Conservation (phyloP, 208 protist species). For the Acanthamoeba quina region DNA sequence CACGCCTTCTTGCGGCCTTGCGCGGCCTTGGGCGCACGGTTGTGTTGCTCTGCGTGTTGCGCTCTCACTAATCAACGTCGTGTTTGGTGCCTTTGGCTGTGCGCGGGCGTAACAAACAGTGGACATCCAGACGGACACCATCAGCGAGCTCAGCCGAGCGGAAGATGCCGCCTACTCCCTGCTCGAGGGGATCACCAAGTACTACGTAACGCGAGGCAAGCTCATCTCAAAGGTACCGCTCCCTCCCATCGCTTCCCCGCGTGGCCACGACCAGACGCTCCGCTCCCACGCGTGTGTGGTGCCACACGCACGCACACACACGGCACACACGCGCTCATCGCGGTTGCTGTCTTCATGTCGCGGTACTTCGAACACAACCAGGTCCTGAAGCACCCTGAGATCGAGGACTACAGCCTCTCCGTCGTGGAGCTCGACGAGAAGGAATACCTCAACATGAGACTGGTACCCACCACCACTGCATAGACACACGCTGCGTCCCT, state of each 20-base stretch:
- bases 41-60: too few species aligned
- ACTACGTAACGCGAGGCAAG: slow-evolving; percentile 49
- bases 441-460: slow-evolving; percentile 51
- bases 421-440: slow-evolving; percentile 42
- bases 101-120: not conserved
- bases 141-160: slow-evolving; percentile 27
- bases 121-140: slow-evolving; percentile 41
- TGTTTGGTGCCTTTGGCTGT: not conserved
- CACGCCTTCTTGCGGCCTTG: not conserved
- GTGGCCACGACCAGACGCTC: too few species aligned
- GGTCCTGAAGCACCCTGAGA: slow-evolving; percentile 27
- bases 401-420: slow-evolving; percentile 24
- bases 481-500: too few species aligned
- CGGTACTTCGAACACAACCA: not conserved
- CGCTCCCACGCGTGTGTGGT: too few species aligned
- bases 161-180: slow-evolving; percentile 35
- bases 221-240: slow-evolving; percentile 14
- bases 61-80: not conserved
- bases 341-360: too few species aligned
- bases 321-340: too few species aligned
- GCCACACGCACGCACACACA: too few species aligned
- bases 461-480: not conserved
- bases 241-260: too few species aligned
- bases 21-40: too few species aligned
- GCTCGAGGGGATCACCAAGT: slow-evolving; percentile 57